phyloP scores from a whole-genome alignment of 495 filamentous ascomycete genomes.

The Bombardia bombarda region DNA sequence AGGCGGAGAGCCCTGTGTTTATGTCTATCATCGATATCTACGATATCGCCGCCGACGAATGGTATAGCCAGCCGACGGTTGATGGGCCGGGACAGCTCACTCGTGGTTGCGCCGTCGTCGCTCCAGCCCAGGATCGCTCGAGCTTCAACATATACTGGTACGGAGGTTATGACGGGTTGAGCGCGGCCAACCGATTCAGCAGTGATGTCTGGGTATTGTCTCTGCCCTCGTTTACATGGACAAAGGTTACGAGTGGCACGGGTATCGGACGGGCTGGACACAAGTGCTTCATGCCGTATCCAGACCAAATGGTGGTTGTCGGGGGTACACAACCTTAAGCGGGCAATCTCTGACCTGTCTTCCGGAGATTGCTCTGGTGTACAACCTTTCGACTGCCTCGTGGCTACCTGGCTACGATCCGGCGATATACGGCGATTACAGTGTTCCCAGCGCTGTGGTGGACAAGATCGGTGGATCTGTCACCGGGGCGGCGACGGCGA shows the following conservation, averaged over 20 bases:
- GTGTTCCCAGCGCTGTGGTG: constrained; percentile 50
- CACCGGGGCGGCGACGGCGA: constrained; percentile 53
- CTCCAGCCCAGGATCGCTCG: constrained; percentile 50
- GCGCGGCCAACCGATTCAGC: constrained; percentile 26
- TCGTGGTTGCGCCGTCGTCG: constrained; percentile 60
- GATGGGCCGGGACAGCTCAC: constrained; percentile 52
- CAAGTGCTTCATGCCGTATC: constrained; percentile 58
- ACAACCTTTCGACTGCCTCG: constrained; percentile 51
- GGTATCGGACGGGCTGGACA: constrained; percentile 50
- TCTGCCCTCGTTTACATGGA: constrained; percentile 72
- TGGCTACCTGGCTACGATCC: constrained; percentile 60
- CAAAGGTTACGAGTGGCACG: constrained; percentile 44
- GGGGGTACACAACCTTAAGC: constrained; percentile 34
- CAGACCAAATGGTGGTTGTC: constrained; percentile 66
- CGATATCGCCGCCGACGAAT: constrained; percentile 48
- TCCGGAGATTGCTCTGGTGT: constrained; percentile 48
- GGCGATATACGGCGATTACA: constrained; percentile 45
- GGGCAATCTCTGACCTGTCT: constrained; percentile 36
- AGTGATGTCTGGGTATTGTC: constrained; percentile 71
- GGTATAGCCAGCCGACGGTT: constrained; percentile 55
- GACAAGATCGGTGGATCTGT: constrained; percentile 53
- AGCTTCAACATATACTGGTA: constrained; percentile 71
- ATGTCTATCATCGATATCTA: constrained; percentile 63
- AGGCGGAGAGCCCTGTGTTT: constrained; percentile 45
- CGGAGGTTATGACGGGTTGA: constrained; percentile 54